These are phyloP conservation scores for Rutidosis leptorrhynchoides DNA, from an alignment of 129 eudicot species.

Conservation along the genomic window DNA sequence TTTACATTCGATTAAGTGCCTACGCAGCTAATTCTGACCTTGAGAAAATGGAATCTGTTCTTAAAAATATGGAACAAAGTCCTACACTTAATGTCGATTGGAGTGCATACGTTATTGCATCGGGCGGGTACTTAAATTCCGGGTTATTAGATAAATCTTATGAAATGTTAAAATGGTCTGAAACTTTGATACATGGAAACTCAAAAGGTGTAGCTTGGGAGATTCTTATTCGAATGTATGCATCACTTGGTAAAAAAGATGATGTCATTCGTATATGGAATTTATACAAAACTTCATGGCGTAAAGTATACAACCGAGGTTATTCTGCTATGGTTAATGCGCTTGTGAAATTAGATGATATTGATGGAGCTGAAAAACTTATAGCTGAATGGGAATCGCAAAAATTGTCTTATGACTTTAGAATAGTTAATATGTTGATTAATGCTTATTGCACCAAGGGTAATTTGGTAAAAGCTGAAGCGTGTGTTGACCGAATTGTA, in stretches of 20 bases:
- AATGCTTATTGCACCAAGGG: slow-evolving; percentile 40
- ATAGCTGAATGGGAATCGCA: slow-evolving; percentile 55
- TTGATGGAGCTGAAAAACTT: slow-evolving; percentile 55
- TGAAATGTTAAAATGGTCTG: slow-evolving; percentile 33
- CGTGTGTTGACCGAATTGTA: slow-evolving; percentile 34
- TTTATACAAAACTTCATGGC: slow-evolving; percentile 35
- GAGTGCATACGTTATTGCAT: slow-evolving; percentile 26
- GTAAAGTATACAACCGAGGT: slow-evolving; percentile 41
- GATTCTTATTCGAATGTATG: slow-evolving; percentile 35
- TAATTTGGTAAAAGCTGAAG: slow-evolving; percentile 52
- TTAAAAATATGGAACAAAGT: slow-evolving; percentile 34
- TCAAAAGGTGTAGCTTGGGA: slow-evolving; percentile 28
- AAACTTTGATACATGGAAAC: slow-evolving; percentile 18
- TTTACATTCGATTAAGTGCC: slow-evolving; percentile 33
- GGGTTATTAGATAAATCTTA: slow-evolving; percentile 21
- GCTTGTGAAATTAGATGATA: slow-evolving; percentile 53
- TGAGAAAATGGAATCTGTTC: slow-evolving; percentile 23
- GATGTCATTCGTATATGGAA: slow-evolving; percentile 57
- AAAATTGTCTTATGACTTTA: slow-evolving; percentile 41
- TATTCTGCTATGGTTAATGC: slow-evolving; percentile 49
- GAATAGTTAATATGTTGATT: slow-evolving; percentile 48
- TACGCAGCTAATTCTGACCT: slow-evolving; percentile 28
- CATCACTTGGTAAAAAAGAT: slow-evolving; percentile 43
- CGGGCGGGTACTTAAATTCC: slow-evolving; percentile 25
- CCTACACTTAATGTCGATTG: slow-evolving; percentile 18